Evolutionary conservation across 192 early-diverging fungal genomes (phyloP).

Genomic region (Backusella circina): DNA sequence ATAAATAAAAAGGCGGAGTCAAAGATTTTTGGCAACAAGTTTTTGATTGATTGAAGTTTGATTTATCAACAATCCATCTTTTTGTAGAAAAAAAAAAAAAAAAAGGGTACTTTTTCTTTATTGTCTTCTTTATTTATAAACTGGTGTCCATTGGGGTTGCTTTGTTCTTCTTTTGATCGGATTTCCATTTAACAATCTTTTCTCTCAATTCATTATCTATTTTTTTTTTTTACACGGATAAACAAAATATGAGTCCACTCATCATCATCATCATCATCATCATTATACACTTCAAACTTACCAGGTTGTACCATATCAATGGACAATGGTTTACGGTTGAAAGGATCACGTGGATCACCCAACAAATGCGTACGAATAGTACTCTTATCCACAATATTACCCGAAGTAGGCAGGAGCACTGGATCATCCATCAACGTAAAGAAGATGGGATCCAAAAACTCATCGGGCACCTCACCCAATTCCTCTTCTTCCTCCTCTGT

Average conservation of each 20-base stretch:
- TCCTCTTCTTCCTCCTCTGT: constrained; percentile 73
- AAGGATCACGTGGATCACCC: constrained; percentile 87
- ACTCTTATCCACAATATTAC: constrained; percentile 76
- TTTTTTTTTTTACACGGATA: too few relatives aligned
- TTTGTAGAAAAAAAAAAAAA: too few relatives aligned
- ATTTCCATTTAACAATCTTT: constrained; percentile 24
- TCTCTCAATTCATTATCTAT: constrained; percentile 20
- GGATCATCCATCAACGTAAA: constrained; percentile 92
- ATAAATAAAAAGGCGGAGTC: neutral
- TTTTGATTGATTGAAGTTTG: neutral
- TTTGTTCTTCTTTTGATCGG: constrained; percentile 19
- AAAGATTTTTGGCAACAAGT: neutral
- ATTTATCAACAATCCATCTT: neutral
- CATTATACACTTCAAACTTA: constrained; percentile 32
- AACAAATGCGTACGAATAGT: constrained; percentile 88
- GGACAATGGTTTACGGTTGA: constrained; percentile 84
- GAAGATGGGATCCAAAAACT: constrained; percentile 88
- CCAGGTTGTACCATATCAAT: constrained; percentile 86
- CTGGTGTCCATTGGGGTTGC: neutral
- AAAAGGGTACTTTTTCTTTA: neutral
- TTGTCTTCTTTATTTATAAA: neutral
- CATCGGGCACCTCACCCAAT: constrained; percentile 80
- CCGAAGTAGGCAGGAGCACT: constrained; percentile 84
- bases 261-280: too few relatives aligned
- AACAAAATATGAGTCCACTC: too few relatives aligned